phyloP scores from a whole-genome alignment of 169 alveolate genomes.

The Eimeria zaria region DNA sequence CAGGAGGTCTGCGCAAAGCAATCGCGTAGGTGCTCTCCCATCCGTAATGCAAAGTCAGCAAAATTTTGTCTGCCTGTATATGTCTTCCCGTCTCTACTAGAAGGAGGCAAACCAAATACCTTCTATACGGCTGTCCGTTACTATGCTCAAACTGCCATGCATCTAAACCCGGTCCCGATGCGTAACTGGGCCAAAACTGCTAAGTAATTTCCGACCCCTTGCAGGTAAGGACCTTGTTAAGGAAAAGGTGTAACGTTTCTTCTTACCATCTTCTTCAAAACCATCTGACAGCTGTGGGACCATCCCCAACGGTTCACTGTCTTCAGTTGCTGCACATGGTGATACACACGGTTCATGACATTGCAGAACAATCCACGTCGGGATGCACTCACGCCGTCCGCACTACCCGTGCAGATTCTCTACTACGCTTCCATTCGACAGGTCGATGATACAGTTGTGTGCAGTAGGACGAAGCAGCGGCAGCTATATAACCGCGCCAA shows the following conservation, averaged over 20 bases:
- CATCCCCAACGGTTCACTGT: slow-evolving; percentile 27
- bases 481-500: neutral
- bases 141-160: neutral
- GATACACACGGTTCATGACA: neutral
- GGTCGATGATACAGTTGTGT: neutral
- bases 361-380: neutral
- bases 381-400: neutral
- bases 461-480: neutral
- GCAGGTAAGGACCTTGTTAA: neutral
- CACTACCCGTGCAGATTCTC: neutral
- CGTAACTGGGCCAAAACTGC: neutral
- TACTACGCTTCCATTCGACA: neutral
- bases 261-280: slow-evolving; percentile 80
- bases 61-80: neutral
- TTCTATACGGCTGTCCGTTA: neutral
- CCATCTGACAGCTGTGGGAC: slow-evolving; percentile 72
- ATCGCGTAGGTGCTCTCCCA: neutral
- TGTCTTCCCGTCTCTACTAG: too few relatives aligned
- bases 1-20: slow-evolving; percentile 68
- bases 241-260: neutral
- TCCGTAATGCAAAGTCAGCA: neutral
- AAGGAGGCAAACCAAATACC: neutral
- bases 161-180: neutral
- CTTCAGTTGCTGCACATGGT: slow-evolving; percentile 12
- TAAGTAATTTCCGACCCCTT: neutral